Base-by-base conservation (phyloP, 306 rosid species). In the Prosopis cineraria region DNA sequence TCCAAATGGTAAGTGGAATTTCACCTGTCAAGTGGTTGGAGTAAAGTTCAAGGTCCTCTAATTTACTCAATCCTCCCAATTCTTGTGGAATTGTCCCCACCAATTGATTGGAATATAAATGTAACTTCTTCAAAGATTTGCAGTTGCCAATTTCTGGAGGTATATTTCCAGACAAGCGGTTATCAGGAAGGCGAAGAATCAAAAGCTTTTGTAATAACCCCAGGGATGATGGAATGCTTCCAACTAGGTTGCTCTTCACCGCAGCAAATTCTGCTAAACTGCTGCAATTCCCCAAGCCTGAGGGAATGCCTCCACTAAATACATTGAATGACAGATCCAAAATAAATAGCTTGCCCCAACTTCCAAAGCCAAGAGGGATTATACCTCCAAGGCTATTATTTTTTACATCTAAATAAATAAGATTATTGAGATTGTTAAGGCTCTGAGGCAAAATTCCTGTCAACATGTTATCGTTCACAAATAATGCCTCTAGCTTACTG, bases 241-340 rank as follows among this genome's bases (percentile, higher is more conserved):
- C 63, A 22, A 11, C 63, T 56, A 56, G 25, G 63, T 56, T 56
- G 33, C 63, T 10, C 33, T 22, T 56, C 63, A 10, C 16, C 3
- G 17, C 63, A 10, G 33, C 63, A 24, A 56, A 27, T 11, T 56
- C 63, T 11, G 2, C 16, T 24, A 55, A 55, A 55, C 12, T 22
- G 29, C 63, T 55, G 24, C 63, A 55, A 55, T 24, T 55, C 17
- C 63, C 63, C 31, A 55, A 25, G 33, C 63, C 17, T 24, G 33
- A 55, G 33, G 63, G 63, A 55, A 55, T 55, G 29, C 63, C 63
- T 7, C 63, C 63, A 25, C 63, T 55, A 55, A 24, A 56, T 56
- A 22, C 33, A 25, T 56, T 56, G 7, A 56, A 56, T 25, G 63
- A 56, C 31, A 56, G 63, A 56, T 56, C 33, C 33, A 56, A 56